A percentile compares a stretch with the other conserved stretches of the same genome.
These are phyloP conservation scores for Penicillium sumatraense DNA, from an alignment of 2,329 filamentous ascomycete genomes.

Conservation along the genomic window DNA sequence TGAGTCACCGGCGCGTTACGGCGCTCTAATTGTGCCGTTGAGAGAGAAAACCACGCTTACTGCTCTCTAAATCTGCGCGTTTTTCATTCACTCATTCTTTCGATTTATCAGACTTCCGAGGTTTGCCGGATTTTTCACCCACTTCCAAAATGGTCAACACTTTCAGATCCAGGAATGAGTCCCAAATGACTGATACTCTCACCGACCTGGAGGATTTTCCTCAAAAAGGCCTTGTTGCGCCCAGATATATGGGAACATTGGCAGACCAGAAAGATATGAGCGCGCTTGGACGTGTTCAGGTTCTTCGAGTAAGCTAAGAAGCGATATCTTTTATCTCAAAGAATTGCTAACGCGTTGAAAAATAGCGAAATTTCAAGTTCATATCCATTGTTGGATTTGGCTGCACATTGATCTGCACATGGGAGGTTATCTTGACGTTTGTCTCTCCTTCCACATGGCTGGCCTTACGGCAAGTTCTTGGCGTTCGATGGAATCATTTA, in stretches of 20 bases:
- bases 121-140: not conserved
- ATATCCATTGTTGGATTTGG: slow-evolving; percentile 52
- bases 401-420: slow-evolving; percentile 49
- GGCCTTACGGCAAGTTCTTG: not conserved
- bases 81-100: not conserved
- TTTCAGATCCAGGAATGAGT: slow-evolving; percentile 15
- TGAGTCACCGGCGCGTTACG: too few species aligned
- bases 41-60: not conserved
- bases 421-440: slow-evolving; percentile 49
- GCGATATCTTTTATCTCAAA: not conserved
- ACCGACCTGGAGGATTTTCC: slow-evolving; percentile 22
- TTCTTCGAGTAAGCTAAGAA: slow-evolving; percentile 38
- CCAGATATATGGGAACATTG: slow-evolving; percentile 42
- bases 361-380: slow-evolving; percentile 52
- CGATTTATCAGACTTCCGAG: not conserved
- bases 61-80: not conserved
- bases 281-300: slow-evolving; percentile 44
- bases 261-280: slow-evolving; percentile 45
- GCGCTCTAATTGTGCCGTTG: not conserved
- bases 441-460: slow-evolving; percentile 15
- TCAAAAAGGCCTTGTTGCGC: slow-evolving; percentile 35
- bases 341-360: slow-evolving; percentile 1
- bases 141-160: slow-evolving; percentile 15
- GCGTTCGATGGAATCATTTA: not conserved
- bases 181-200: slow-evolving; percentile 16